Conservation (phyloP, 495 filamentous ascomycete genomes). For the Beverwykella pulmonaria region DNA sequence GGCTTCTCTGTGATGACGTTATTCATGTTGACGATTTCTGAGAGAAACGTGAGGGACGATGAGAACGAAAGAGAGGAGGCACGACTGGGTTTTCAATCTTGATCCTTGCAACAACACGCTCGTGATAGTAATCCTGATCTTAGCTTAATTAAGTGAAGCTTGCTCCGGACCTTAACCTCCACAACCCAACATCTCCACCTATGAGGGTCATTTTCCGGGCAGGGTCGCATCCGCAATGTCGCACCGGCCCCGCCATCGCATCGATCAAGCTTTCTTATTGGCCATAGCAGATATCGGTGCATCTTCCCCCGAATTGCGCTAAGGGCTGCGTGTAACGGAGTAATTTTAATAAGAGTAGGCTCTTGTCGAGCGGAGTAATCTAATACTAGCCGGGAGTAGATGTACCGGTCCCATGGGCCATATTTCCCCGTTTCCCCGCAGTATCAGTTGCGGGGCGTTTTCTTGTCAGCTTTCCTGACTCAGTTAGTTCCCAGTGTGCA, state of each 20-base stretch:
- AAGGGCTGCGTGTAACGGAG: conserved; percentile 1
- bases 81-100: conserved; percentile 23
- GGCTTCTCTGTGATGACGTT: conserved; percentile 48
- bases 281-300: conserved; percentile 14
- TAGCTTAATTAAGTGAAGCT: conserved; percentile 14
- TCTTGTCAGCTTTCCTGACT: too few relatives aligned
- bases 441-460: too few relatives aligned
- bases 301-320: conserved; percentile 10
- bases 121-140: background rate
- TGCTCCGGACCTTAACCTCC: conserved; percentile 14
- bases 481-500: too few relatives aligned
- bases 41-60: conserved; percentile 30
- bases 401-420: background rate
- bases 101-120: conserved; percentile 2
- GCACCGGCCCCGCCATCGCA: conserved; percentile 1
- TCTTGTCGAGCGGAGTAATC: conserved; percentile 11
- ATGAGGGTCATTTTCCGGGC: conserved; percentile 9
- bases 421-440: too few relatives aligned
- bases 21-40: conserved; percentile 52
- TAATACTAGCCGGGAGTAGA: conserved; percentile 14
- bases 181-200: conserved; percentile 8
- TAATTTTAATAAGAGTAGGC: background rate
- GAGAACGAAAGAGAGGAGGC: conserved; percentile 23
- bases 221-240: background rate
- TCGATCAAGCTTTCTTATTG: conserved; percentile 16